Conservation (phyloP, 2,329 filamentous ascomycete genomes). For the Proliferodiscus dingleyae region DNA sequence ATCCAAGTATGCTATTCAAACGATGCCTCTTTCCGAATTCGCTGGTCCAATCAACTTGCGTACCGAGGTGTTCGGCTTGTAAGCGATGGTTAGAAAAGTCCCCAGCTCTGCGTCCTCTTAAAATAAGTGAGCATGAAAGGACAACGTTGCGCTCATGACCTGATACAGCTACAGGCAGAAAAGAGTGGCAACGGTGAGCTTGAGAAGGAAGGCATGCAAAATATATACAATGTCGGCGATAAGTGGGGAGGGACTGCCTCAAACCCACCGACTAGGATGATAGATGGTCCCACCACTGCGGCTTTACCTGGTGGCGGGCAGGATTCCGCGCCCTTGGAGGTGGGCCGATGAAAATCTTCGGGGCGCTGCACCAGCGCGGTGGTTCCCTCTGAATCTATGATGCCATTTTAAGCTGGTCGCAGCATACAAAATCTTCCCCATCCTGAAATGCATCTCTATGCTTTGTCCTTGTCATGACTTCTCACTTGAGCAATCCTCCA, state of each 20-base stretch:
- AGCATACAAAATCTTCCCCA: too few species aligned
- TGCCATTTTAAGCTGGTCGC: neutral
- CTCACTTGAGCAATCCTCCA: too few species aligned
- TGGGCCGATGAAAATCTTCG: neutral
- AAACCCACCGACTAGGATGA: neutral
- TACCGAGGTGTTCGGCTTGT: neutral
- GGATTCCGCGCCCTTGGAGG: neutral
- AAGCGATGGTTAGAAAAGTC: neutral
- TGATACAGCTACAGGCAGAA: neutral
- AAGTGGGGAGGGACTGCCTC: neutral
- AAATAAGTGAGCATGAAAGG: too few species aligned
- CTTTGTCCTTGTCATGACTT: too few species aligned
- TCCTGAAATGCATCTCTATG: too few species aligned
- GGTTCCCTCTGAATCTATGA: too few species aligned
- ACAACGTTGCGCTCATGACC: too few species aligned
- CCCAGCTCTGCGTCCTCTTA: neutral
- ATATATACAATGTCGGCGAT: too few species aligned
- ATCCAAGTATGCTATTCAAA: neutral
- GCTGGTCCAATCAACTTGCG: neutral
- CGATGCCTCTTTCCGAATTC: too few species aligned
- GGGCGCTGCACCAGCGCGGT: too few species aligned
- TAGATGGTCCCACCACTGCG: neutral
- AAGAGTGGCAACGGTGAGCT: too few species aligned
- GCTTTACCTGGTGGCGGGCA: neutral
- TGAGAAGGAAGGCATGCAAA: too few species aligned